Percentiles rank a stretch among this genome's conserved stretches.
These are phyloP conservation scores for Rostrohypoxylon terebratum DNA, from an alignment of 495 filamentous ascomycete genomes.

Conservation along the genomic window DNA sequence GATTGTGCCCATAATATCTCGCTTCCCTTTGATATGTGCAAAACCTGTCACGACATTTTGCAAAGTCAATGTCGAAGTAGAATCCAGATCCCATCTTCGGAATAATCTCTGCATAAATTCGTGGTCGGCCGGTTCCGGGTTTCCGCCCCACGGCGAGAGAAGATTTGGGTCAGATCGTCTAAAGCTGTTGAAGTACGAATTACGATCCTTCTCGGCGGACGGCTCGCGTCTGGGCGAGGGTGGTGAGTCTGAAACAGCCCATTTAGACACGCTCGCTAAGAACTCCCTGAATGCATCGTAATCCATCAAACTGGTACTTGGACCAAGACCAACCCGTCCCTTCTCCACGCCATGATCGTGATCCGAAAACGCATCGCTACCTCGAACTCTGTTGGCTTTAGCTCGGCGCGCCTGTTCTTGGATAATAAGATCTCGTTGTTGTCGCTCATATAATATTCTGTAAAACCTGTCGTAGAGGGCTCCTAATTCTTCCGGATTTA, in stretches of 20 bases:
- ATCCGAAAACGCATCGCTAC: constrained; percentile 58
- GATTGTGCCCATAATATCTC: constrained; percentile 96
- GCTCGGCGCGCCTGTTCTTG: constrained; percentile 75
- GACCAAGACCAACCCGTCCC: constrained; percentile 89
- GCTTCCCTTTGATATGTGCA: constrained; percentile 88
- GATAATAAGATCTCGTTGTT: constrained; percentile 81
- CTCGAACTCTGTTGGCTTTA: constrained; percentile 68
- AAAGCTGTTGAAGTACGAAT: constrained; percentile 65
- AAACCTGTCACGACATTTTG: constrained; percentile 93
- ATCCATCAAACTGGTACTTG: constrained; percentile 91
- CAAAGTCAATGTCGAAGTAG: constrained; percentile 78
- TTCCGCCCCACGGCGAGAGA: constrained; percentile 77
- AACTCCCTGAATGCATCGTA: constrained; percentile 97
- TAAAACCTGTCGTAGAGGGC: constrained; percentile 95
- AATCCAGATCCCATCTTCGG: constrained; percentile 84
- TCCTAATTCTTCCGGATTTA: constrained; percentile 85
- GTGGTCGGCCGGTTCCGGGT: constrained; percentile 89
- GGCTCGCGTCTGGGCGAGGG: constrained; percentile 68
- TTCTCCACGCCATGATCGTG: constrained; percentile 67
- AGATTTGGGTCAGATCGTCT: constrained; percentile 52
- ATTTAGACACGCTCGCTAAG: constrained; percentile 85
- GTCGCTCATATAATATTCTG: constrained; percentile 86
- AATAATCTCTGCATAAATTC: constrained; percentile 95
- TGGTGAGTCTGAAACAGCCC: constrained; percentile 85
- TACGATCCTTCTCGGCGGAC: constrained; percentile 62